Conservation (phyloP, 1,139 yeast genomes). For the Torulaspora pretoriensis region DNA sequence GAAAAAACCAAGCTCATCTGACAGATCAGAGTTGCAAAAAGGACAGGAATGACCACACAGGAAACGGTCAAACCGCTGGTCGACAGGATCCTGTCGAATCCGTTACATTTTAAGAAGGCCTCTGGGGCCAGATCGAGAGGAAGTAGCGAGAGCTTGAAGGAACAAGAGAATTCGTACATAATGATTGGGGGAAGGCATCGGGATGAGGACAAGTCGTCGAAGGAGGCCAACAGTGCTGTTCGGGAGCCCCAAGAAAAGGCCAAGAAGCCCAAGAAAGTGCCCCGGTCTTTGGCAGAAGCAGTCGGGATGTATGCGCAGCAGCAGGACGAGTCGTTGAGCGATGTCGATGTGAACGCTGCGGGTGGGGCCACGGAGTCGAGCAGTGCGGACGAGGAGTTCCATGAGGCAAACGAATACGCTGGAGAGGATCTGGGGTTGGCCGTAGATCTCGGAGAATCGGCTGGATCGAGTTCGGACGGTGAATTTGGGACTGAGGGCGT, state of each 20-base stretch:
- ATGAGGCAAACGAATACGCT: conserved; percentile 33
- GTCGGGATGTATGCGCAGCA: conserved; percentile 24
- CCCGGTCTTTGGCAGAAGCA: conserved; percentile 31
- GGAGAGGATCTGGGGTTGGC: conserved; percentile 25
- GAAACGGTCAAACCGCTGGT: conserved; percentile 41
- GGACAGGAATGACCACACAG: conserved; percentile 23
- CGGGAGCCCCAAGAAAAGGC: neutral
- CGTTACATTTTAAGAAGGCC: conserved; percentile 57
- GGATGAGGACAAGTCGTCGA: conserved; percentile 23
- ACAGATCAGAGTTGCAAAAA: neutral
- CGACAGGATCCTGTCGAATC: conserved; percentile 56
- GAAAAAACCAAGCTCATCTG: conserved; percentile 2
- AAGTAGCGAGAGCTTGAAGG: conserved; percentile 25
- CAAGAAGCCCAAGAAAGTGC: conserved; percentile 12
- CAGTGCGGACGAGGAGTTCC: conserved; percentile 30
- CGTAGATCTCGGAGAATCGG: conserved; percentile 14
- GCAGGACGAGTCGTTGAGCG: conserved; percentile 10
- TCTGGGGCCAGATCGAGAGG: conserved; percentile 4
- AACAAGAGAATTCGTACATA: conserved; percentile 32
- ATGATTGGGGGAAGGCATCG: conserved; percentile 26
- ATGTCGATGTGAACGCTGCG: conserved; percentile 11
- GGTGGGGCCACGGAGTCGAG: conserved; percentile 11
- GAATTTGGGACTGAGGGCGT: conserved; percentile 11
- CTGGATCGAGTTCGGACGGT: conserved; percentile 6
- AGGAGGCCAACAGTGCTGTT: conserved; percentile 18